Percentiles rank a stretch among this genome's conserved stretches.
Evolutionary conservation across 1,284 basidiomycete genomes (phyloP).

Genomic region (Austroboletus novae-zelandiae): DNA sequence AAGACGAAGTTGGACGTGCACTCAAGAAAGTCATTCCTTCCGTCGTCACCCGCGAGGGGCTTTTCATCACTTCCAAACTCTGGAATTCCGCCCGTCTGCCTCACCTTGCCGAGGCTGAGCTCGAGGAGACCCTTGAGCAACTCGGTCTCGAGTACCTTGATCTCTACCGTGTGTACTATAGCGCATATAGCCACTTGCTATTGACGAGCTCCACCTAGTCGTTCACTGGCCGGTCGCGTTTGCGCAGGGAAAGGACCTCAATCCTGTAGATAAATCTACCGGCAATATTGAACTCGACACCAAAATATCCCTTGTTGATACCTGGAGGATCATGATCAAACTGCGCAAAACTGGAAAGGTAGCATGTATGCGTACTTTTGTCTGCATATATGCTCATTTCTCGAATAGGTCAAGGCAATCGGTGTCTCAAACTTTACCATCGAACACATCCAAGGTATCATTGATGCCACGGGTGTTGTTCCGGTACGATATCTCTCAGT

Average conservation of each 20-base stretch:
- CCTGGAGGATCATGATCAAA: conserved; percentile 77
- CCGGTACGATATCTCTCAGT: conserved; percentile 42
- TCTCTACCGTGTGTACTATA: conserved; percentile 56
- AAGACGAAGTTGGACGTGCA: conserved; percentile 71
- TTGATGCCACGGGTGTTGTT: conserved; percentile 70
- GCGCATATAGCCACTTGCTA: background rate
- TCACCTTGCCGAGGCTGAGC: conserved; percentile 64
- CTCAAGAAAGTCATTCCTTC: conserved; percentile 77
- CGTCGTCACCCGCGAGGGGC: conserved; percentile 77
- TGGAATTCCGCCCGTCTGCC: conserved; percentile 73
- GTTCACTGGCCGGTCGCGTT: conserved; percentile 90
- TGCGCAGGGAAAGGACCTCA: conserved; percentile 55
- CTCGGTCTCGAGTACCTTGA: conserved; percentile 78
- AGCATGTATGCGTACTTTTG: background rate
- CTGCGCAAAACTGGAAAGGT: conserved; percentile 50
- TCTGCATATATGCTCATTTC: background rate
- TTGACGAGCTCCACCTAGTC: conserved; percentile 41
- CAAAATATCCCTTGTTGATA: conserved; percentile 66
- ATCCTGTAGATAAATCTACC: conserved; percentile 46
- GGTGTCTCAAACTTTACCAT: conserved; percentile 85
- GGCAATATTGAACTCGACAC: conserved; percentile 57
- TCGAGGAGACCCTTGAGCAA: conserved; percentile 71
- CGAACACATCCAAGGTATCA: conserved; percentile 65
- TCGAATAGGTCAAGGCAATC: conserved; percentile 50
- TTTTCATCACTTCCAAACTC: conserved; percentile 83